Conservation (phyloP, 371 early-diverging fungal genomes). For the Rhizopus delemar region DNA sequence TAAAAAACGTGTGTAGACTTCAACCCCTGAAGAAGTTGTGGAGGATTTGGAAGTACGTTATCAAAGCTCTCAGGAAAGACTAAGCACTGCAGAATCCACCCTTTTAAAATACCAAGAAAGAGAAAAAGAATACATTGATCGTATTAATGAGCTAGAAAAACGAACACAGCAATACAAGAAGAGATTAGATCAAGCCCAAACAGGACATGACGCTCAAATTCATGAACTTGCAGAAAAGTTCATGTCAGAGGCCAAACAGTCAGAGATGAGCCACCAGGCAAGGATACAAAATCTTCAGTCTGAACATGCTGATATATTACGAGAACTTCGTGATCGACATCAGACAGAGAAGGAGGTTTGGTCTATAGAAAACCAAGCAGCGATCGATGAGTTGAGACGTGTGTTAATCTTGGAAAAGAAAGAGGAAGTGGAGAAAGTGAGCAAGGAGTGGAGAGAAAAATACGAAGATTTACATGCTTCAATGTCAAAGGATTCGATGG, state of each 20-base stretch:
- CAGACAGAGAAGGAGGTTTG: conserved; percentile 35
- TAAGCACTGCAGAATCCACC: conserved; percentile 1
- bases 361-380: conserved; percentile 27
- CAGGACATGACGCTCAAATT: conserved; percentile 17
- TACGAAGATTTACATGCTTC: conserved; percentile 31
- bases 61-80: conserved; percentile 5
- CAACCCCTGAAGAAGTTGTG: background rate
- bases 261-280: conserved; percentile 33
- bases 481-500: conserved; percentile 41
- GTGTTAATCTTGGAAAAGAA: conserved; percentile 17
- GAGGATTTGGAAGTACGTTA: background rate
- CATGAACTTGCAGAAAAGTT: conserved; percentile 26
- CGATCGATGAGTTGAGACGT: conserved; percentile 20
- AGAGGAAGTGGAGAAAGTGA: conserved; percentile 16
- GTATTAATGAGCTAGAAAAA: conserved; percentile 6
- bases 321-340: conserved; percentile 31
- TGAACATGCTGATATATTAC: conserved; percentile 28
- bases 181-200: conserved; percentile 8
- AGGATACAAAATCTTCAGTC: conserved; percentile 31
- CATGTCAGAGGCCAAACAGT: conserved; percentile 24
- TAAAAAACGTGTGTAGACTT: too few species aligned
- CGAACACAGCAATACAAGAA: conserved; percentile 12
- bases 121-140: conserved; percentile 1
- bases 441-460: conserved; percentile 35
- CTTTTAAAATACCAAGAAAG: conserved; percentile 3